Base-by-base conservation (phyloP, 2,329 filamentous ascomycete species). In the Immersiporthe knoxdaviesiana region DNA sequence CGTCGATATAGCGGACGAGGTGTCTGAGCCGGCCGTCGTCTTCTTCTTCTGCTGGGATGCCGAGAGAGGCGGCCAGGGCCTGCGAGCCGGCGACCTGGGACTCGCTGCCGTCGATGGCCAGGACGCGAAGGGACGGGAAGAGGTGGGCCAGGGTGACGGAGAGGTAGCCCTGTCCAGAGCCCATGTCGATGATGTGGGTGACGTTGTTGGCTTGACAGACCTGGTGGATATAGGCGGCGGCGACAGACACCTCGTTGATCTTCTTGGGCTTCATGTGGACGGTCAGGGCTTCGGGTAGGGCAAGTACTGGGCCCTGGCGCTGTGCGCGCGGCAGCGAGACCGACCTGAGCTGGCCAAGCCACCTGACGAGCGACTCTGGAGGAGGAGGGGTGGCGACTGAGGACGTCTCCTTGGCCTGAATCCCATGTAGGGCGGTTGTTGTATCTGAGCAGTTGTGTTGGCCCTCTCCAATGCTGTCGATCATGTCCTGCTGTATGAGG, bases 231-330 rank as follows among this genome's bases (percentile, higher is more conserved):
- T 77, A 74, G 1, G 74, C 72, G 0, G 68, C 72, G 7, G 77
- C 77, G 2, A 68, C 69, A 18, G 77, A 75, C 1, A 79, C 75
- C 65, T 79, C 77, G 8, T 73, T 73, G 0, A 70, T 73, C 37
- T 79, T 79, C 52, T 79, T 79, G 2, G 75, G 72, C 21, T 76
- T 76, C 77, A 78, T 79, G 16, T 72, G 74, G 2, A 32, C n/a
- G 4, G 68, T 68, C 10, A 79, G 68, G 0, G 70, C 54, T 12
- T 74, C 71, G 0, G 77, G 75, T 0, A 79, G 64, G 0, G 30
- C 7, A 2, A 74, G 44, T 4, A 24, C 58, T 0, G 69, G 69
- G 1, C 72, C 72, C n/a, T 52, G 41, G 14, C 72, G 73, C 61
- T 74, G 76, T 0, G 5, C 59, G 1, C 77, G 75, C 1, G 74